Conservation (phyloP, 805 yeast species). For the Crinitomyces ghanaensis region DNA sequence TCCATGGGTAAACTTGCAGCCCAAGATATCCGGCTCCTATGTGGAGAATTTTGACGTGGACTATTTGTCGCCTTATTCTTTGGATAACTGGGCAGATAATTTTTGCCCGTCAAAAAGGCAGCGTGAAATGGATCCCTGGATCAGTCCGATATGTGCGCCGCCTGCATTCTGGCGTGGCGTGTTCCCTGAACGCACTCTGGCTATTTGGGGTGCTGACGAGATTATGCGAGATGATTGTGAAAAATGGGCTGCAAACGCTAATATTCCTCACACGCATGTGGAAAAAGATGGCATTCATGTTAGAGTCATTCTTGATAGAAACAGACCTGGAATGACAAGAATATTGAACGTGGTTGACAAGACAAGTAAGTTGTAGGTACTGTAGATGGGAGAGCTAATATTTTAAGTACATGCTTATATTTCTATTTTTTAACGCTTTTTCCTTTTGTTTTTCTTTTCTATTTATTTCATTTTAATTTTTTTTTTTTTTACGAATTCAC, state of each 20-base stretch:
- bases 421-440: no score
- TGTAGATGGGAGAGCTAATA: no score
- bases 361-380: not conserved
- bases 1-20: constrained; percentile 10
- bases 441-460: not conserved
- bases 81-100: constrained; percentile 3
- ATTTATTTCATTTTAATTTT: not conserved
- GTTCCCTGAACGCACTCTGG: constrained; percentile 6
- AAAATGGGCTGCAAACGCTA: constrained; percentile 2
- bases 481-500: not conserved
- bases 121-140: constrained; percentile 3
- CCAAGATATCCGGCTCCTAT: constrained; percentile 7
- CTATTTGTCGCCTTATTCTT: constrained; percentile 2
- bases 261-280: not conserved
- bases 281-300: constrained; percentile 6
- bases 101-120: constrained; percentile 6
- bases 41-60: constrained; percentile 4
- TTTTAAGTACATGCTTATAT: no score
- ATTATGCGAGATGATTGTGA: constrained; percentile 6
- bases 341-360: not conserved
- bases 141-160: constrained; percentile 4
- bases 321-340: not conserved
- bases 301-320: constrained; percentile 3
- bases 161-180: constrained; percentile 7
- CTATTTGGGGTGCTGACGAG: constrained; percentile 10